Percentiles rank a stretch among this genome's conserved stretches.
Evolutionary conservation across 164 flowering plant species (phyloP).

Genomic region (Chimonanthus praecox): DNA sequence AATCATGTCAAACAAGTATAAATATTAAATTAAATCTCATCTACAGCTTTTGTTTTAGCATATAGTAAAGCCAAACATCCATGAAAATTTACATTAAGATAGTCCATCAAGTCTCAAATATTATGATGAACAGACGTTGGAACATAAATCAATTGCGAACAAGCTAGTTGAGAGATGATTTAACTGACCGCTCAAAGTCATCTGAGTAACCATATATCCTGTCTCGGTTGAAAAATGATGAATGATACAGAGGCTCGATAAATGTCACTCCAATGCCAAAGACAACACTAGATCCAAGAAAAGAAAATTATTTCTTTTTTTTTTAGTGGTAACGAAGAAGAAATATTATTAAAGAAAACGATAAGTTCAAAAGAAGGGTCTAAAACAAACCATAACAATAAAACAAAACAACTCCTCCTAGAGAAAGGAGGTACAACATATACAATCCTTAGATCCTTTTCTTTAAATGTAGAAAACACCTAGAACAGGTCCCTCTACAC

Average conservation of each 20-base stretch:
- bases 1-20: neutral
- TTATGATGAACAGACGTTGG: neutral
- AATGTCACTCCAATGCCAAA: constrained; percentile 70
- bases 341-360: neutral
- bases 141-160: neutral
- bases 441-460: too few species aligned
- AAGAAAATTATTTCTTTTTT: neutral
- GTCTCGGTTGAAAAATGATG: constrained; percentile 62
- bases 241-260: constrained; percentile 52
- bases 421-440: too few species aligned
- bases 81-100: neutral
- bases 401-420: neutral
- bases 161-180: neutral
- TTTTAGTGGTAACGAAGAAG: too few species aligned
- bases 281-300: constrained; percentile 43
- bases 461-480: too few species aligned
- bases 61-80: neutral
- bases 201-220: constrained; percentile 65
- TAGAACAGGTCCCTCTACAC: too few species aligned
- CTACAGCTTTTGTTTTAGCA: neutral
- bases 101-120: neutral
- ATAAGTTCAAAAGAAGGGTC: neutral
- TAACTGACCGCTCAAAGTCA: constrained; percentile 75
- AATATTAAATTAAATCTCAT: neutral
- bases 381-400: neutral